These are phyloP conservation scores for Cryptosporidium sp. DNA, from an alignment of 169 alveolate species.

Conservation along the genomic window DNA sequence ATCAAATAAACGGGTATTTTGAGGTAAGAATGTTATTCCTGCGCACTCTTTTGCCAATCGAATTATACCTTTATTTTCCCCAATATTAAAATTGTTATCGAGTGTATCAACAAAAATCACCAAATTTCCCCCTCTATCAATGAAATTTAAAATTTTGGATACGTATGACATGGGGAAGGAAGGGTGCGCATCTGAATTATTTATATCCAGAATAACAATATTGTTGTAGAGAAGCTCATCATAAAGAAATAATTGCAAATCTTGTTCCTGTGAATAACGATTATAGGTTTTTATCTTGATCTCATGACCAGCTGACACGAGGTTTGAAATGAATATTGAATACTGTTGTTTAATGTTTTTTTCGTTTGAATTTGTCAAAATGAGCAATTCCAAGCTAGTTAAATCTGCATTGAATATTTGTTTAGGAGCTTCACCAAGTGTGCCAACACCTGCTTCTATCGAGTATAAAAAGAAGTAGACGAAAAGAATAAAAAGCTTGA, in stretches of 20 bases:
- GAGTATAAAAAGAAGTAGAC: neutral
- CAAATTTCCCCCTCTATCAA: slow-evolving; percentile 57
- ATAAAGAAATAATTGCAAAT: slow-evolving; percentile 8
- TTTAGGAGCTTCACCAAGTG: slow-evolving; percentile 19
- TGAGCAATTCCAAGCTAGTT: neutral
- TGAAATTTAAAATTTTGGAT: slow-evolving; percentile 14
- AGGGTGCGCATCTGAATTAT: neutral
- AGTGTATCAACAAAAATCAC: slow-evolving; percentile 40
- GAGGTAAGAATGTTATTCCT: slow-evolving; percentile 48
- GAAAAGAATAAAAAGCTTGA: slow-evolving; percentile 1
- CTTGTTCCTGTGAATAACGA: neutral
- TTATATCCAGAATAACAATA: slow-evolving; percentile 34
- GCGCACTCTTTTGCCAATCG: slow-evolving; percentile 66
- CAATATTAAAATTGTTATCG: slow-evolving; percentile 10
- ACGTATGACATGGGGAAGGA: slow-evolving; percentile 23
- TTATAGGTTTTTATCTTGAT: slow-evolving; percentile 18
- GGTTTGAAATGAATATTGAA: slow-evolving; percentile 22
- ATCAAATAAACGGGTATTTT: slow-evolving; percentile 33
- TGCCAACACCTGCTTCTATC: neutral
- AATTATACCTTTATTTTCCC: neutral
- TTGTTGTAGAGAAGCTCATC: slow-evolving; percentile 36
- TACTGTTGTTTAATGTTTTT: neutral
- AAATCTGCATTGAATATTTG: neutral
- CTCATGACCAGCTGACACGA: slow-evolving; percentile 26
- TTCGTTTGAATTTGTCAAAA: slow-evolving; percentile 51